These are phyloP conservation scores for Aulographum hederae DNA, from an alignment of 2,329 filamentous ascomycete genomes.

Conservation along the genomic window DNA sequence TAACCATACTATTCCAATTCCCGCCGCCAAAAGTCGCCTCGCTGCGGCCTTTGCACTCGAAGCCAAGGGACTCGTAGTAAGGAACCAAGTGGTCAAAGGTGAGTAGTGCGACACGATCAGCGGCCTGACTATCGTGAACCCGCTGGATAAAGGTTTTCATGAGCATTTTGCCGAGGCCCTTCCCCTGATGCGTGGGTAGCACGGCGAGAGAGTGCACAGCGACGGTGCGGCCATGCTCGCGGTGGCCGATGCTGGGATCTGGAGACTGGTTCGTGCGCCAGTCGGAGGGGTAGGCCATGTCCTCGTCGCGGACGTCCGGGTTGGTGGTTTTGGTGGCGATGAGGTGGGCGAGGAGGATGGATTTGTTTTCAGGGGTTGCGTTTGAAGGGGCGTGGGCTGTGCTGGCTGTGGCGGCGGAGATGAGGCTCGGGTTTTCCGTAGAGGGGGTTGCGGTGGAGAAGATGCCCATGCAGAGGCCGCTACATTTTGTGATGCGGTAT, in stretches of 20 bases:
- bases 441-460: slow-evolving; percentile 47
- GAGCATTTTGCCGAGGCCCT: slow-evolving; percentile 55
- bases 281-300: slow-evolving; percentile 56
- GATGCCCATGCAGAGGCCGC: slow-evolving; percentile 61
- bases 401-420: slow-evolving; percentile 32
- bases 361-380: slow-evolving; percentile 33
- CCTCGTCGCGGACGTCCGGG: slow-evolving; percentile 47
- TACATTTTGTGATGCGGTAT: slow-evolving; percentile 58
- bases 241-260: slow-evolving; percentile 39
- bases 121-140: slow-evolving; percentile 50
- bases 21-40: slow-evolving; percentile 57
- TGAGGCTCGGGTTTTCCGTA: slow-evolving; percentile 26
- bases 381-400: slow-evolving; percentile 12
- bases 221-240: slow-evolving; percentile 54
- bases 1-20: slow-evolving; percentile 74
- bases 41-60: slow-evolving; percentile 50
- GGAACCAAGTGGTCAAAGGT: slow-evolving; percentile 54
- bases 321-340: slow-evolving; percentile 53
- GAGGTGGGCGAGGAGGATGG: slow-evolving; percentile 59
- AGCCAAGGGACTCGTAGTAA: slow-evolving; percentile 65
- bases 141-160: slow-evolving; percentile 63
- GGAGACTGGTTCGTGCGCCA: slow-evolving; percentile 29
- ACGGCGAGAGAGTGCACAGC: slow-evolving; percentile 72
- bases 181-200: slow-evolving; percentile 51
- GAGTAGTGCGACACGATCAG: slow-evolving; percentile 57